Conservation (phyloP, 768 basidiomycete species). For the Lentinula lateritia region DNA sequence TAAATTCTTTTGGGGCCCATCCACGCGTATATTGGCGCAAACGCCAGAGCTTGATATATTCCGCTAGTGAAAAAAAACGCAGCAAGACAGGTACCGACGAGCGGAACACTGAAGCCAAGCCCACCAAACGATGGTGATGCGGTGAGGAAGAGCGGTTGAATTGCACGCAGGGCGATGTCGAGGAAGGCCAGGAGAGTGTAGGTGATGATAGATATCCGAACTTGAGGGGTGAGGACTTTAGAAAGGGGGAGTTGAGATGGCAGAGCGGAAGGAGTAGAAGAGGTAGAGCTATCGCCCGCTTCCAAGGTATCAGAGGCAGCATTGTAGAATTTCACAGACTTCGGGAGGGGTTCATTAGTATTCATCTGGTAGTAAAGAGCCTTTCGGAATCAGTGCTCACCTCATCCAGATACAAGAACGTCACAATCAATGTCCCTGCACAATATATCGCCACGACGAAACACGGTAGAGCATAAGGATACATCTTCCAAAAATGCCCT, state of each 20-base stretch:
- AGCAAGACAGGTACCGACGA: conserved; percentile 51
- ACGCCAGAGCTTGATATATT: conserved; percentile 35
- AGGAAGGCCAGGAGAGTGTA: conserved; percentile 4
- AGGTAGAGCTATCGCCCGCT: background rate
- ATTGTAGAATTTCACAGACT: background rate
- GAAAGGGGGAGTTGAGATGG: background rate
- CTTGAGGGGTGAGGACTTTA: conserved; percentile 5
- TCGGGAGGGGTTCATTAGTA: background rate
- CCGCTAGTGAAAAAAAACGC: conserved; percentile 48
- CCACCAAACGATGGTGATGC: conserved; percentile 54
- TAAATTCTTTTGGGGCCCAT: conserved; percentile 54
- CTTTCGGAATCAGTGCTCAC: background rate
- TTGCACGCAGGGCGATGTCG: conserved; percentile 23
- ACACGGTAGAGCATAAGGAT: conserved; percentile 56
- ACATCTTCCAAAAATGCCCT: conserved; percentile 35
- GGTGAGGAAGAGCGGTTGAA: conserved; percentile 51
- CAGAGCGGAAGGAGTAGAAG: background rate
- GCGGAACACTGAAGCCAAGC: conserved; percentile 45
- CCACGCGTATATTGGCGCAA: conserved; percentile 34
- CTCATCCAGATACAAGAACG: conserved; percentile 1
- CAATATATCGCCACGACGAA: background rate
- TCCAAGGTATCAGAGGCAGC: background rate
- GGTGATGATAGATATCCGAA: background rate
- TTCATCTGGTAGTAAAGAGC: no score
- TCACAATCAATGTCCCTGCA: background rate